Percentiles rank a stretch among this genome's conserved stretches.
Evolutionary conservation across 768 basidiomycete genomes (phyloP).

Genomic region (Russula dissimulans): DNA sequence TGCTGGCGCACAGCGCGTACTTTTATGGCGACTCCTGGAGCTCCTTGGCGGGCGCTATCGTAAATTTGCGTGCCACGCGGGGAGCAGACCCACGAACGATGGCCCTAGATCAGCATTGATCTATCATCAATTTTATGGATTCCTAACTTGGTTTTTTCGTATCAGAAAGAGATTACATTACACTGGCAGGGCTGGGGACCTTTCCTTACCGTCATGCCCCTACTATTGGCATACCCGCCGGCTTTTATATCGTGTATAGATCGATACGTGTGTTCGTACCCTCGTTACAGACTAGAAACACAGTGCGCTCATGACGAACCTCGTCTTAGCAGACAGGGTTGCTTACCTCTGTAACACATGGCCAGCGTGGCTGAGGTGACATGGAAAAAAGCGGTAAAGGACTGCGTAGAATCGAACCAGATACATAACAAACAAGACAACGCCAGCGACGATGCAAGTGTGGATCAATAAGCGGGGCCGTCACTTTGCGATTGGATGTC

Average conservation of each 20-base stretch:
- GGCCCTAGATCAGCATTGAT: slow-evolving; percentile 27
- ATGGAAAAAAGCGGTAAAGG: background rate
- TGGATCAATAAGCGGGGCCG: background rate
- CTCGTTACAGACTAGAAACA: too few species aligned
- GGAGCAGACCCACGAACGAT: slow-evolving; percentile 29
- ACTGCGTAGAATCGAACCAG: background rate
- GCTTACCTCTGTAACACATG: background rate
- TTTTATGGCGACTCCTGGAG: slow-evolving; percentile 33
- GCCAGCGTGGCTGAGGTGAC: background rate
- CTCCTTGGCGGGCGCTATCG: slow-evolving; percentile 31
- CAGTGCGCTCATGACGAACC: too few species aligned
- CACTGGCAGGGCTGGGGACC: too few species aligned
- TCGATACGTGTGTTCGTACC: too few species aligned
- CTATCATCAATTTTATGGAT: too few species aligned
- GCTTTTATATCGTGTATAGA: too few species aligned
- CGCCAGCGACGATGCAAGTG: background rate
- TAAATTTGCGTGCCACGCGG: slow-evolving; percentile 30
- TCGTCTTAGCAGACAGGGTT: background rate
- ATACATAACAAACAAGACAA: background rate
- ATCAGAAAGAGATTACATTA: too few species aligned
- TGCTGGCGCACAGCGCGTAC: slow-evolving; percentile 28
- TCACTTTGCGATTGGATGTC: slow-evolving; percentile 1
- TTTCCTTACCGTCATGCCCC: too few species aligned
- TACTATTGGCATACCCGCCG: too few species aligned
- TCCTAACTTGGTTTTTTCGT: too few species aligned